Percentiles rank a stretch among this genome's conserved stretches.
Conservation (phyloP, 768 basidiomycete species). For the Clitopilus hobsonii region DNA sequence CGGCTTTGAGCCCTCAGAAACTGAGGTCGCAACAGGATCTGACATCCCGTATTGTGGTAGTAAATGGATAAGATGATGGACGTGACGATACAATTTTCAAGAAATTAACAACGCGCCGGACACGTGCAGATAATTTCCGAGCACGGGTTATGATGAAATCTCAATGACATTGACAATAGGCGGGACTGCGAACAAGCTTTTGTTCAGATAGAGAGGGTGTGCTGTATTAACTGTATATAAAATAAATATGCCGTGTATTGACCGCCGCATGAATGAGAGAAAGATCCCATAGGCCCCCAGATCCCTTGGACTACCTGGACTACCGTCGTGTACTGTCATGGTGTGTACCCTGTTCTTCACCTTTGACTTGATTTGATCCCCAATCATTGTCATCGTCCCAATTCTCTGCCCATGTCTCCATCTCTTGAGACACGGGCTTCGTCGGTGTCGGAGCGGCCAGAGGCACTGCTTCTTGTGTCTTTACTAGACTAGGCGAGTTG, state of each 20-base stretch:
- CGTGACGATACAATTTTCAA: background rate
- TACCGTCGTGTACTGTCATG: background rate
- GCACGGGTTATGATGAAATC: background rate
- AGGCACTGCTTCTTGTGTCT: conserved; percentile 8
- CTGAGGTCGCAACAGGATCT: background rate
- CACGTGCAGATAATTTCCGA: background rate
- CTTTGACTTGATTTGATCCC: conserved; percentile 37
- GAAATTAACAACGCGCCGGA: background rate
- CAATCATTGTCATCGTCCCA: conserved; percentile 51
- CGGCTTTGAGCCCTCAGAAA: conserved; percentile 5
- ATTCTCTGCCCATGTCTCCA: conserved; percentile 42
- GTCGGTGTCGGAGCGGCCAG: conserved; percentile 8
- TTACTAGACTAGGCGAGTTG: conserved; percentile 23
- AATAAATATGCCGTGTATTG: background rate
- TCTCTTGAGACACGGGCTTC: conserved; percentile 6
- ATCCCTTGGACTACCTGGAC: background rate
- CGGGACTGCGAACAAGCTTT: background rate
- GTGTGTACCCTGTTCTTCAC: conserved; percentile 28
- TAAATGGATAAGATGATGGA: background rate
- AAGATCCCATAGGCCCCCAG: background rate
- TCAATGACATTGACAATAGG: too few relatives aligned
- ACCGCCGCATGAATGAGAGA: background rate
- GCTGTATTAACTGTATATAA: background rate
- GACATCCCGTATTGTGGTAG: background rate
- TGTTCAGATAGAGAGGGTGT: background rate